Percentiles rank a stretch among this genome's conserved stretches.
phyloP scores from a whole-genome alignment of 2,329 filamentous ascomycete species.

The Colletotrichum trifolii region DNA sequence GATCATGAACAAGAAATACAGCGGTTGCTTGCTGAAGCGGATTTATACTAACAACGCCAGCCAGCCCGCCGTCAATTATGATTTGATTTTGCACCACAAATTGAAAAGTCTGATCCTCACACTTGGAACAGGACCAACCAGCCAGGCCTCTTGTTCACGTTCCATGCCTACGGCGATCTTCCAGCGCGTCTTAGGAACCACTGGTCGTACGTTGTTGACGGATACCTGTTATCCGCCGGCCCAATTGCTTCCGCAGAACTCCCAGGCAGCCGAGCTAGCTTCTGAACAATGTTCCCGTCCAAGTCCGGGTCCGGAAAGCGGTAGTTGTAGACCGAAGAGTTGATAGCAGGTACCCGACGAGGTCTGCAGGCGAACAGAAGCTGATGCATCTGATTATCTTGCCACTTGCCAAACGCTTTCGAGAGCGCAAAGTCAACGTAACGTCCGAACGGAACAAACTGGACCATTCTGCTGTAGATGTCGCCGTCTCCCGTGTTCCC shows the following conservation, averaged over 20 bases:
- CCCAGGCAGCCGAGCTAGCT: slow-evolving; percentile 16
- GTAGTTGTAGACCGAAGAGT: slow-evolving; percentile 30
- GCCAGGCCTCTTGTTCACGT: not conserved
- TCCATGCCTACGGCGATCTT: not conserved
- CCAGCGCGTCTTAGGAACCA: slow-evolving; percentile 7
- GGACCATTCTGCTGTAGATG: slow-evolving; percentile 12
- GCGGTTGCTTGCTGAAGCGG: no score
- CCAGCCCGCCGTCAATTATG: no score
- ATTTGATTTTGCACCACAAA: no score
- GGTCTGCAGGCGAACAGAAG: slow-evolving; percentile 25
- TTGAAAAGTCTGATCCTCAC: no score
- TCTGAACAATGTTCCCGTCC: slow-evolving; percentile 19
- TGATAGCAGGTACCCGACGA: slow-evolving; percentile 2
- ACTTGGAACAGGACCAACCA: no score
- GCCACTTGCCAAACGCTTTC: slow-evolving; percentile 10
- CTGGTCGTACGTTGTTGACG: slow-evolving; percentile 15
- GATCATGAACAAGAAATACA: no score
- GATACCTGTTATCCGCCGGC: slow-evolving; percentile 4
- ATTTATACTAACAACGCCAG: no score
- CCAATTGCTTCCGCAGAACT: slow-evolving; percentile 2
- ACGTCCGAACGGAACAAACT: slow-evolving; percentile 9
- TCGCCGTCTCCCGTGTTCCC: slow-evolving; percentile 19
- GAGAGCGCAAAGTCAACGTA: slow-evolving; percentile 18
- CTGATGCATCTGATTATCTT: slow-evolving; percentile 19
- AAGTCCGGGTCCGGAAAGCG: slow-evolving; percentile 17